phyloP scores from a whole-genome alignment of 371 early-diverging fungal species.

The Blakeslea trispora region DNA sequence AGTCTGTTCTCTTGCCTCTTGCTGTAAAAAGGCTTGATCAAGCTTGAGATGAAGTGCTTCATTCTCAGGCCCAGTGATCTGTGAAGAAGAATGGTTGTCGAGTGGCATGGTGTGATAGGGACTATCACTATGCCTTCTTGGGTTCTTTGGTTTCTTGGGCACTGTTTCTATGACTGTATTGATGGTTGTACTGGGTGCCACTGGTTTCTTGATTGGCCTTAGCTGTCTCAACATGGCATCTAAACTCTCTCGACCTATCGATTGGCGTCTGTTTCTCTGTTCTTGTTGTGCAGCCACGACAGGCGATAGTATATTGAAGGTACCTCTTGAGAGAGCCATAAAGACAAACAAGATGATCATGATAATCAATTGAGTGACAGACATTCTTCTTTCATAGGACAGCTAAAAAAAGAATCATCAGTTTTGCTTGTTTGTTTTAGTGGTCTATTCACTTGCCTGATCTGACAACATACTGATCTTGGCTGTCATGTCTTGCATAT shows the following conservation, averaged over 20 bases:
- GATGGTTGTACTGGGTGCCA: not conserved
- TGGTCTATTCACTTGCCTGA: conserved; percentile 34
- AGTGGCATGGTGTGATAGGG: conserved; percentile 16
- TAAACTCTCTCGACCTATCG: conserved; percentile 18
- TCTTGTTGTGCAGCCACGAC: conserved; percentile 48
- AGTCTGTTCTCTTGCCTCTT: conserved; percentile 9
- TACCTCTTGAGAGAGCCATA: conserved; percentile 54
- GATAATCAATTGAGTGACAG: conserved; percentile 57
- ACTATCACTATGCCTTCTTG: conserved; percentile 24
- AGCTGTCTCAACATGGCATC: not conserved
- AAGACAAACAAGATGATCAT: conserved; percentile 57
- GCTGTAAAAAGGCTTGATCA: not conserved
- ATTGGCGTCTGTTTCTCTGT: conserved; percentile 42
- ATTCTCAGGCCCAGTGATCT: not conserved
- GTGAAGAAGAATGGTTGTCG: too few relatives aligned
- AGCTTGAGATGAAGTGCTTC: conserved; percentile 9
- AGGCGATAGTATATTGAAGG: conserved; percentile 45
- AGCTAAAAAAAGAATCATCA: conserved; percentile 30
- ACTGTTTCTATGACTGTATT: not conserved
- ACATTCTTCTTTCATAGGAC: conserved; percentile 65
- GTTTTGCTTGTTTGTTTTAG: too few relatives aligned
- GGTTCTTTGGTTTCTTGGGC: conserved; percentile 22
- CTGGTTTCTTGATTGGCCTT: not conserved
- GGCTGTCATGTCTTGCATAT: conserved; percentile 48
- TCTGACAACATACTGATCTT: conserved; percentile 60